A percentile compares a stretch with the other conserved stretches of the same genome.
These are phyloP conservation scores for Septoria linicola DNA, from an alignment of 2,329 filamentous ascomycete species.

Conservation along the genomic window DNA sequence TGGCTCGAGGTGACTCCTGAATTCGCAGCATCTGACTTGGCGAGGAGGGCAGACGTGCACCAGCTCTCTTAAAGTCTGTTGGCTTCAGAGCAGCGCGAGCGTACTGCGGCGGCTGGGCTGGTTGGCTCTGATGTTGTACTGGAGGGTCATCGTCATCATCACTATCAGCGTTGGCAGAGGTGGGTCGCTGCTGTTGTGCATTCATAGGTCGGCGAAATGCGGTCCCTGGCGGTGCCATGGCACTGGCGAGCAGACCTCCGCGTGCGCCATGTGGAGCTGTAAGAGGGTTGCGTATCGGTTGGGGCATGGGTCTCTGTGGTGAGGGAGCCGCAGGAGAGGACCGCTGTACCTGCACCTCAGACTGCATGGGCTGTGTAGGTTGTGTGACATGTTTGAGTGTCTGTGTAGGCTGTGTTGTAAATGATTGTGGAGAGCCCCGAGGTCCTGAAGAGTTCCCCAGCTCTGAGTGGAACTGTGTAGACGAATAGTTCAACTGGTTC, in stretches of 20 bases:
- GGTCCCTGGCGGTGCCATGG: conserved; percentile 76
- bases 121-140: conserved; percentile 24
- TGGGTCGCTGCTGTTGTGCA: conserved; percentile 24
- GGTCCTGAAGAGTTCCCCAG: conserved; percentile 18
- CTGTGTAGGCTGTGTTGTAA: conserved; percentile 53
- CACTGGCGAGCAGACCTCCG: conserved; percentile 52
- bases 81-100: conserved; percentile 58
- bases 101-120: conserved; percentile 4
- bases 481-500: conserved; percentile 25
- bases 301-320: conserved; percentile 36
- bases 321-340: conserved; percentile 63
- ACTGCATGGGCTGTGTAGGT: conserved; percentile 46
- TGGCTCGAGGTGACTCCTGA: conserved; percentile 32
- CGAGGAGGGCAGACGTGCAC: conserved; percentile 35
- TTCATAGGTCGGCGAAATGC: conserved; percentile 55
- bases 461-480: conserved; percentile 28
- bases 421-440: conserved; percentile 21
- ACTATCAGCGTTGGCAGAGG: conserved; percentile 24
- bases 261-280: conserved; percentile 21
- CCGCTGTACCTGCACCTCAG: conserved; percentile 74
- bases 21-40: conserved; percentile 28
- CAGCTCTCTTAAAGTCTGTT: conserved; percentile 54
- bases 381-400: conserved; percentile 46
- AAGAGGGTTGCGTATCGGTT: conserved; percentile 19
- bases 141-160: conserved; percentile 50